phyloP scores from a whole-genome alignment of 1,284 basidiomycete genomes.

The Microbotryomycetes sp. region DNA sequence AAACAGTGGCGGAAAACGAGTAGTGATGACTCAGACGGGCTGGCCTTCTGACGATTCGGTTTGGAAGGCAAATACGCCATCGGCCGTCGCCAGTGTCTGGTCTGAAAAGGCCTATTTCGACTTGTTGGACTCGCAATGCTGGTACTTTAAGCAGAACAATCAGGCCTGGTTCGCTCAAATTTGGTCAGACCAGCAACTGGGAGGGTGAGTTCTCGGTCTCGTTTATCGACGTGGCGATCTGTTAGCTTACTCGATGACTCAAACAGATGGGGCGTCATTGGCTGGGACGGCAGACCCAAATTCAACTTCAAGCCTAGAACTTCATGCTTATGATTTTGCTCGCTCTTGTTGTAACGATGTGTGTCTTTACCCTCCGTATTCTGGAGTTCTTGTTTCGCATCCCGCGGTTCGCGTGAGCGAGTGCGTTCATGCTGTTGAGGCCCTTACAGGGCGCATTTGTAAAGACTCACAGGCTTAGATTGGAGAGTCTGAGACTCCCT shows the following conservation, averaged over 20 bases:
- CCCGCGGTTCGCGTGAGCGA: no score
- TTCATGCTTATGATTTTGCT: not conserved
- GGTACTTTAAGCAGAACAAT: slow-evolving; percentile 32
- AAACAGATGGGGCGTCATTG: slow-evolving; percentile 9
- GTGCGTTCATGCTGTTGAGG: no score
- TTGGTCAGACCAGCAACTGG: slow-evolving; percentile 51
- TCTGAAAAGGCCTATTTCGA: slow-evolving; percentile 43
- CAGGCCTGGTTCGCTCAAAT: slow-evolving; percentile 74
- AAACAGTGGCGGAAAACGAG: not conserved
- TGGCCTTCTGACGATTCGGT: slow-evolving; percentile 35
- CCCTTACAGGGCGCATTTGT: no score
- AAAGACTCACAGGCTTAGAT: no score
- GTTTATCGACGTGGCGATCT: not conserved
- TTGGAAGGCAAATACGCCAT: slow-evolving; percentile 32
- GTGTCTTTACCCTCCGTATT: no score
- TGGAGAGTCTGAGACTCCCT: no score
- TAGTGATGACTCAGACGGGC: slow-evolving; percentile 30
- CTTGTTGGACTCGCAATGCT: slow-evolving; percentile 31
- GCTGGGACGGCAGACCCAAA: slow-evolving; percentile 1
- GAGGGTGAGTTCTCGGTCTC: slow-evolving; percentile 2
- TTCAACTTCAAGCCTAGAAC: slow-evolving; percentile 8
- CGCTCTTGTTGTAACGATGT: no score
- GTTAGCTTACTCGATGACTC: not conserved
- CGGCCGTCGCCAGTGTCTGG: slow-evolving; percentile 30
- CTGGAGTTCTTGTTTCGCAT: no score